Percentiles rank a stretch among this genome's conserved stretches.
These are phyloP conservation scores for Plenodomus biglobosus DNA, from an alignment of 2,329 filamentous ascomycete species.

Conservation along the genomic window DNA sequence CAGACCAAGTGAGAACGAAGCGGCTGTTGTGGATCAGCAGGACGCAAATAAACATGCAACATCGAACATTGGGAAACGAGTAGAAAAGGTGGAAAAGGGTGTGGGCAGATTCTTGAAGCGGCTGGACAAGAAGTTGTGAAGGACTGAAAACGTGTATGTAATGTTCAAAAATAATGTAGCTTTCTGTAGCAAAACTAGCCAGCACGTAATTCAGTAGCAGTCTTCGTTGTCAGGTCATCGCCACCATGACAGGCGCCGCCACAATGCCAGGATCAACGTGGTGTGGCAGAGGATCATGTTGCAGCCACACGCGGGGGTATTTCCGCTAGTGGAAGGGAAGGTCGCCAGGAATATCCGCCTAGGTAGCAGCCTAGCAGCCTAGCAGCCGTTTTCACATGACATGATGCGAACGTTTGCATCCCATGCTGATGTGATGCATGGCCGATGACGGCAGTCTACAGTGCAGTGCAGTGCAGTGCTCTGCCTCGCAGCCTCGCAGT, in stretches of 20 bases:
- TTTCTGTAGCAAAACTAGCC: constrained; percentile 14
- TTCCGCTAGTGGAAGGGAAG: constrained; percentile 16
- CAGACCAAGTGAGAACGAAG: constrained; percentile 65
- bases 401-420: constrained; percentile 11
- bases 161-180: constrained; percentile 2
- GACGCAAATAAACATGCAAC: constrained; percentile 28
- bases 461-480: too few relatives aligned
- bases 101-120: constrained; percentile 73
- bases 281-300: constrained; percentile 9
- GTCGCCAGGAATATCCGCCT: constrained; percentile 25
- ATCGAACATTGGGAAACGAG: constrained; percentile 65
- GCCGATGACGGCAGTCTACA: background rate
- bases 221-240: background rate
- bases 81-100: constrained; percentile 68
- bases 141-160: background rate
- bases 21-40: constrained; percentile 25
- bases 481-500: background rate
- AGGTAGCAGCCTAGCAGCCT: too few relatives aligned
- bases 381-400: constrained; percentile 27
- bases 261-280: constrained; percentile 1
- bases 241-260: background rate
- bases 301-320: constrained; percentile 12
- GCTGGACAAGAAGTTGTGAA: constrained; percentile 70
- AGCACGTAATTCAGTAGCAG: constrained; percentile 14
- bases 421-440: constrained; percentile 21